Evolutionary conservation across 2,329 filamentous ascomycete species (phyloP), one percentile per base, ranked within the genome.

Genomic region (Ascochyta lentis): DNA sequence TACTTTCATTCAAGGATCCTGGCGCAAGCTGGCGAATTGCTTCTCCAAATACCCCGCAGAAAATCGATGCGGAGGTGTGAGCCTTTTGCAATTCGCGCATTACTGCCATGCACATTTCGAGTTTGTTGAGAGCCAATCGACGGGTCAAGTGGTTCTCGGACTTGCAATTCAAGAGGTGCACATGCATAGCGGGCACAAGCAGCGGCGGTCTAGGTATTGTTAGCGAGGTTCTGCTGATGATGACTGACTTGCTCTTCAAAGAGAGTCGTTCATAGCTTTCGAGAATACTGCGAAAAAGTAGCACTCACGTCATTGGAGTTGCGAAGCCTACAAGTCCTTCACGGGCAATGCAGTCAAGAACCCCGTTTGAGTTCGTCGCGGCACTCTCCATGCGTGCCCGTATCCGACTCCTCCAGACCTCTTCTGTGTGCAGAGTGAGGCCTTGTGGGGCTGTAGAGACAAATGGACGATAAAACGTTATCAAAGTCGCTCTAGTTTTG

Each of bases 31-130:
- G 52, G 31, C 52, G 45, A 15, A 49, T 45, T 0, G 52, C 38
- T 35, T 55, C 52, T n/a, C 45, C 52, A 41, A 55, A 50, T 4
- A 55, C 34, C 5, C 52, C 52, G 19, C 52, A 55, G n/a, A 55
- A 55, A 19, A 49, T 35, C 3, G 52, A 55, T 27, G 52, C 52
- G n/a, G 52, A 55, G 8, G 52, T 55, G 33, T 55, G 40, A 4
- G 46, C 41, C 19, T 50, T 55, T 22, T 55, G 52, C 27, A 55
- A 16, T 13, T 55, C 52, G 34, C 52, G 45, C 52, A 55, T 55
- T 10, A 55, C n/a, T 3, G 46, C 49, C 52, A 55, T 50, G 22
- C 52, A 55, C 44, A 55, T 45, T 34, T 55, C 52, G 10, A 55
- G 46, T 35, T 55, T 55, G 40, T 55, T 55, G 27, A 55, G 44